These are phyloP conservation scores for Rauvolfia tetraphylla DNA, from an alignment of 257 asterid species.

Conservation along the genomic window DNA sequence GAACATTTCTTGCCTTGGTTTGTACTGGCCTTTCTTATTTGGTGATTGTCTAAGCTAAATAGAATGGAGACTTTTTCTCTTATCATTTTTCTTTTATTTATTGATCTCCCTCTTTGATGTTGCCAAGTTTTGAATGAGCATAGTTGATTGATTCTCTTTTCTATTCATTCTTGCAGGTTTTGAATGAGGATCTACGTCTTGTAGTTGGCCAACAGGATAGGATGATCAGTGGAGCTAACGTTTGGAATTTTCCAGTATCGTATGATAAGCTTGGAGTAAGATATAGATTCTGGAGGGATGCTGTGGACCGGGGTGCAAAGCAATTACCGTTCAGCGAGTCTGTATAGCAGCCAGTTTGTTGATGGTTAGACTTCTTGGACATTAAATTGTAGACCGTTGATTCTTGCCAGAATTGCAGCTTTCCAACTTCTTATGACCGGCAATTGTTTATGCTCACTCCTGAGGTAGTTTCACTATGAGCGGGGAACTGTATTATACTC, in stretches of 20 bases:
- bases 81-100: background rate
- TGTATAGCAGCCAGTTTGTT: conserved; percentile 16
- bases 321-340: conserved; percentile 41
- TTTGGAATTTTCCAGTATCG: conserved; percentile 74
- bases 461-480: background rate
- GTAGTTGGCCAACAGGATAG: conserved; percentile 82
- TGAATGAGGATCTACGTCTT: conserved; percentile 81
- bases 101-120: background rate
- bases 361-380: conserved; percentile 9
- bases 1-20: background rate
- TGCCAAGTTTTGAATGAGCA: background rate
- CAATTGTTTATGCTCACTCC: conserved; percentile 1
- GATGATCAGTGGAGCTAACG: conserved; percentile 69
- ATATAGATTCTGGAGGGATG: conserved; percentile 79
- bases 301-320: conserved; percentile 54
- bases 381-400: conserved; percentile 20
- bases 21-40: background rate
- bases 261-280: conserved; percentile 86
- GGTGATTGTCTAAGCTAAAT: background rate
- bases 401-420: conserved; percentile 18
- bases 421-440: conserved; percentile 8
- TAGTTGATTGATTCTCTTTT: background rate
- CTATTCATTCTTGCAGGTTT: conserved; percentile 41
- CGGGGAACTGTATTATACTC: conserved; percentile 18
- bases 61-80: background rate